phyloP scores from a whole-genome alignment of 768 basidiomycete species.

The Rubroboletus satanas region DNA sequence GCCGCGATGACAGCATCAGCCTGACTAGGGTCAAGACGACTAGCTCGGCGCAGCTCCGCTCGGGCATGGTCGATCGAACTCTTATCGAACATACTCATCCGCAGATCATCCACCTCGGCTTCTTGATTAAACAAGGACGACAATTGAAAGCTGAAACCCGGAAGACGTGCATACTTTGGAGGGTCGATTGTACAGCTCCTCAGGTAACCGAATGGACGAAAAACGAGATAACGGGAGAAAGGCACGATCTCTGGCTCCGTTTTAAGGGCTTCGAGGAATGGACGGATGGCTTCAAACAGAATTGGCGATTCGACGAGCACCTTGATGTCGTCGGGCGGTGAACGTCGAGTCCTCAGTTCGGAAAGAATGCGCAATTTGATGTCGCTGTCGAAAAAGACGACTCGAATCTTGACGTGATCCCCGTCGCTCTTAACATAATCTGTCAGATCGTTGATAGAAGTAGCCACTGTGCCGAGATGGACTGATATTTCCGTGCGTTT shows the following conservation, averaged over 20 bases:
- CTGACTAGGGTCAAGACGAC: slow-evolving; percentile 67
- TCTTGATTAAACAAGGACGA: slow-evolving; percentile 47
- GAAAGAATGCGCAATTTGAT: slow-evolving; percentile 48
- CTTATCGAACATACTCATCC: slow-evolving; percentile 39
- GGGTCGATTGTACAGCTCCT: slow-evolving; percentile 37
- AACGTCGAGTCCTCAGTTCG: slow-evolving; percentile 30
- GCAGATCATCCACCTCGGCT: slow-evolving; percentile 37
- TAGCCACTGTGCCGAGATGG: slow-evolving; percentile 52
- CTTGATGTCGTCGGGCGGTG: slow-evolving; percentile 21
- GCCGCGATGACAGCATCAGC: slow-evolving; percentile 63
- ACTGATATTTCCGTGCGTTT: slow-evolving; percentile 33
- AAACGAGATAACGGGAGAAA: slow-evolving; percentile 50
- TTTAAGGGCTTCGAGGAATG: slow-evolving; percentile 61
- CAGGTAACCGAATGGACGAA: slow-evolving; percentile 38
- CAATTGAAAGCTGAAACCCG: slow-evolving; percentile 56
- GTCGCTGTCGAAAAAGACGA: slow-evolving; percentile 62
- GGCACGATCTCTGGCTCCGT: slow-evolving; percentile 56
- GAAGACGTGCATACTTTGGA: slow-evolving; percentile 51
- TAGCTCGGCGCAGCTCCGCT: slow-evolving; percentile 40
- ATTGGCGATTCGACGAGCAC: slow-evolving; percentile 59
- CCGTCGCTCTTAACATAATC: slow-evolving; percentile 37
- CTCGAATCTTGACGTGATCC: slow-evolving; percentile 41
- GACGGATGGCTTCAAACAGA: slow-evolving; percentile 64
- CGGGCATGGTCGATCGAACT: slow-evolving; percentile 47
- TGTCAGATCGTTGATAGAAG: slow-evolving; percentile 41